These are phyloP conservation scores for Neurospora sp. DNA, from an alignment of 495 filamentous ascomycete species.

Conservation along the genomic window DNA sequence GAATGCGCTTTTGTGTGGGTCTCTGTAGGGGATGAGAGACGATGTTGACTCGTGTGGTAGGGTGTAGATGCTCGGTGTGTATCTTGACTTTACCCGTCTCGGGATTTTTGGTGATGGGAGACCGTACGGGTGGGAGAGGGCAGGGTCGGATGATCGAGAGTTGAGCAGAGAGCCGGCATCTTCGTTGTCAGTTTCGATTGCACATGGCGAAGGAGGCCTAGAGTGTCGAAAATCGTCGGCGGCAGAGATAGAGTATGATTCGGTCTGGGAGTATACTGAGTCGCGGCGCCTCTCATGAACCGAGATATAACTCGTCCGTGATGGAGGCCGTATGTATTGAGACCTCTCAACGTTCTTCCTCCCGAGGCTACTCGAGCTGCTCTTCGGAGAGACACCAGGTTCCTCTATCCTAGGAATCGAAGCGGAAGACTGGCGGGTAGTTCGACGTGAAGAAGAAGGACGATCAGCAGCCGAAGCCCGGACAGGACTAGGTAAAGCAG, in stretches of 20 bases:
- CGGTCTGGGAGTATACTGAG: constrained; percentile 49
- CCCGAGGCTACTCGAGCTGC: constrained; percentile 6
- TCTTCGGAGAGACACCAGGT: constrained; percentile 31
- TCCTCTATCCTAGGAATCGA: constrained; percentile 18
- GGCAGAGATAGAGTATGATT: constrained; percentile 47
- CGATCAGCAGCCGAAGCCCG: constrained; percentile 9
- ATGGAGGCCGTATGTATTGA: constrained; percentile 18
- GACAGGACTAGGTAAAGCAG: background rate
- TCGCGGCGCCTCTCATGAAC: constrained; percentile 45
- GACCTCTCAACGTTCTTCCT: constrained; percentile 17
- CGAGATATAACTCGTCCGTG: constrained; percentile 39
- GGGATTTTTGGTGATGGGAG: background rate
- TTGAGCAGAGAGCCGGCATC: background rate
- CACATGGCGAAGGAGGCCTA: constrained; percentile 4
- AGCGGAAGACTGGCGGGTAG: constrained; percentile 14
- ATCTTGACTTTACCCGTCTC: constrained; percentile 11
- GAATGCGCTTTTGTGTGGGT: constrained; percentile 42
- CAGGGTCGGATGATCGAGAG: background rate
- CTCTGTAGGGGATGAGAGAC: constrained; percentile 51
- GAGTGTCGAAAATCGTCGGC: constrained; percentile 24
- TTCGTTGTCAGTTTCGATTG: background rate
- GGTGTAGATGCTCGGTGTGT: constrained; percentile 59
- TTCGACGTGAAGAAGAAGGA: background rate
- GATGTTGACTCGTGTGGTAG: constrained; percentile 55
- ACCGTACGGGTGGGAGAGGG: background rate